phyloP scores from a whole-genome alignment of 352 stramenopile genomes.

The Phytophthora ohioensis region DNA sequence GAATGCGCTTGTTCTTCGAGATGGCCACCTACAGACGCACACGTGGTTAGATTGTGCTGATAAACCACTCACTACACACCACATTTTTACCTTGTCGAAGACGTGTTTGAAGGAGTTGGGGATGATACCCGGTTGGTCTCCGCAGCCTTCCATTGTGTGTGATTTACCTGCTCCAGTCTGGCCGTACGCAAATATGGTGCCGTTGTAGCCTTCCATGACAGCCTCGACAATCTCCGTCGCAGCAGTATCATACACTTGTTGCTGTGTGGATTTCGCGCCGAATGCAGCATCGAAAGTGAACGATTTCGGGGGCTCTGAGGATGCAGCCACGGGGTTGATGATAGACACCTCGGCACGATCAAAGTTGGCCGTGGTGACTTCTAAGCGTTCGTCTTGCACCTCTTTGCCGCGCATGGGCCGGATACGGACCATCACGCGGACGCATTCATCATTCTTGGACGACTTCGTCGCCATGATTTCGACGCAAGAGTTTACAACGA shows the following conservation, averaged over 20 bases:
- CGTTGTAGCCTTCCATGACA: slow-evolving; percentile 94
- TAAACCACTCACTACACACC: no score
- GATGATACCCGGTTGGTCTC: slow-evolving; percentile 88
- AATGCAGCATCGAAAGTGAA: slow-evolving; percentile 99
- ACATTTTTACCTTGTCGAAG: slow-evolving; percentile 70
- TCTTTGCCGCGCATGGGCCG: slow-evolving; percentile 96
- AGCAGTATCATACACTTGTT: slow-evolving; percentile 94
- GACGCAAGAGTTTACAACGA: background rate
- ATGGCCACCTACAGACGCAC: slow-evolving; percentile 56
- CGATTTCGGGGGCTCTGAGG: slow-evolving; percentile 90
- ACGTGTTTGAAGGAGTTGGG: slow-evolving; percentile 93
- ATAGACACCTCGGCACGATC: slow-evolving; percentile 92
- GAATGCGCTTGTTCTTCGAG: slow-evolving; percentile 94
- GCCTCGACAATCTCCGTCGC: slow-evolving; percentile 92
- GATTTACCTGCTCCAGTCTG: slow-evolving; percentile 93
- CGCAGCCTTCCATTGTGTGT: slow-evolving; percentile 88
- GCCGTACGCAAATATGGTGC: slow-evolving; percentile 93
- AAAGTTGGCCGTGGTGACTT: slow-evolving; percentile 89
- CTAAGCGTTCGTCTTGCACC: slow-evolving; percentile 91
- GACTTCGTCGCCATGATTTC: slow-evolving; percentile 47
- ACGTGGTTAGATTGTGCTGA: background rate
- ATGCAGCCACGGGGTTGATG: slow-evolving; percentile 76
- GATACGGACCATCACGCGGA: slow-evolving; percentile 97
- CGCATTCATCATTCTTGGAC: slow-evolving; percentile 90
- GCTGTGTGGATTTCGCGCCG: slow-evolving; percentile 91